phyloP scores from a whole-genome alignment of 75 land plant species.

The Ceratopteris richardii region DNA sequence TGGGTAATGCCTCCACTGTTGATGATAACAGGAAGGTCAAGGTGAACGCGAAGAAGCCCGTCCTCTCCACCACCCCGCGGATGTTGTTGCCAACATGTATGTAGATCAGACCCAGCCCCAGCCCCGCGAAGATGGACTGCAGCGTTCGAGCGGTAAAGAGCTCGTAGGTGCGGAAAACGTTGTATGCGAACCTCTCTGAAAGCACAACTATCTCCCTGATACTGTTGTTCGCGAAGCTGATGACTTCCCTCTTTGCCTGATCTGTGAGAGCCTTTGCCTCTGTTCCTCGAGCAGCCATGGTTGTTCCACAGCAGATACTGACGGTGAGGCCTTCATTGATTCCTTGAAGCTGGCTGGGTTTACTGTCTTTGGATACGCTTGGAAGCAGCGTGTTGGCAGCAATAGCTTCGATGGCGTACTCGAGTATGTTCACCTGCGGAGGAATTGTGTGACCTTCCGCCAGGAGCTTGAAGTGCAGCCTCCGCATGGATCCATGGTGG shows the following conservation, averaged over 20 bases:
- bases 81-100: constrained; percentile 25
- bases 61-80: constrained; percentile 22
- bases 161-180: constrained; percentile 40
- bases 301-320: too few relatives aligned
- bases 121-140: constrained; percentile 46
- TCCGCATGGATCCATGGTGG: constrained; percentile 72
- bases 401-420: constrained; percentile 81
- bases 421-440: constrained; percentile 61
- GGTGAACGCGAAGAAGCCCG: constrained; percentile 72
- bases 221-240: constrained; percentile 30
- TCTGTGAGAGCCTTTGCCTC: not conserved
- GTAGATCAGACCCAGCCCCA: constrained; percentile 62
- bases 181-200: constrained; percentile 37
- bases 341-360: not conserved
- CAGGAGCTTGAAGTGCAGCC: constrained; percentile 24
- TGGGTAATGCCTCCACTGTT: constrained; percentile 78
- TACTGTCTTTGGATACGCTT: not conserved
- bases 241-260: not conserved
- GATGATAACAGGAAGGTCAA: constrained; percentile 64
- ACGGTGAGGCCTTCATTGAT: not conserved
- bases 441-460: constrained; percentile 50
- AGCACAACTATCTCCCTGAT: constrained; percentile 37
- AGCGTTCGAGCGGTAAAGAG: constrained; percentile 48
- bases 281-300: not conserved
- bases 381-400: not conserved